Evolutionary conservation across 2,329 filamentous ascomycete genomes (phyloP), one percentile per base, ranked within the genome.

Genomic region (Monosporascus ibericus): DNA sequence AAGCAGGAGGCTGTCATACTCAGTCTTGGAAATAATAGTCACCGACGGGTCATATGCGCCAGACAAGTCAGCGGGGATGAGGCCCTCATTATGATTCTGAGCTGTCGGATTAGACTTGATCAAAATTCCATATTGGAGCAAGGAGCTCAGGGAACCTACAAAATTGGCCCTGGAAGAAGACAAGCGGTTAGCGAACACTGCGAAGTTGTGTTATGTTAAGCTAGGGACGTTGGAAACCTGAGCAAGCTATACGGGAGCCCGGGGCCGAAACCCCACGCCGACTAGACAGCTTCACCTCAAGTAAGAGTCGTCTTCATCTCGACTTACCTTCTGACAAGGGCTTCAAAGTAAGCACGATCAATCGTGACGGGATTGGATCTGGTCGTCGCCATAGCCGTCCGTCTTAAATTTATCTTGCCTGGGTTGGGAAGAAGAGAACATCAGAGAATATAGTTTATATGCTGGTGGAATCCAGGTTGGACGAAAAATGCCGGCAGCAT

Each of bases 1-100:
- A 52, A 76, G 67, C 59, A 84, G 74, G 55, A 90, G 73, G 48
- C 67, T 68, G 48, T 85, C 77, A 68, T 90, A 82, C 63, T 90
- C 84, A 48, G 70, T 66, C 62, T 76, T 82, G 38, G 79, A 71
- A 6, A 68, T 44, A 51, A 90, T 78, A 52, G 74, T 78, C 47
- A 87, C 72, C 55, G 71, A 72, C 17, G 69, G 60, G 50, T 71
- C 66, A 48, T 68, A 66, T 25, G 66, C 63, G 50, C 67, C 64
- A 51, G 74, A 39, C 66, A 50, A 20, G 15, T 44, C 46, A 27
- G 20, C 25, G 15, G 24, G 25, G 24, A 27, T 36, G 27, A 56
- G 52, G 38, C 48, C 52, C 47, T 58, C 49, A n/a, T 52, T 55
- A 51, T 60, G 50, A 27, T 58, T 49, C 60, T 61, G 50, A 24